phyloP scores from a whole-genome alignment of 1,284 basidiomycete genomes.

The Phellopilus nigrolimitatus region DNA sequence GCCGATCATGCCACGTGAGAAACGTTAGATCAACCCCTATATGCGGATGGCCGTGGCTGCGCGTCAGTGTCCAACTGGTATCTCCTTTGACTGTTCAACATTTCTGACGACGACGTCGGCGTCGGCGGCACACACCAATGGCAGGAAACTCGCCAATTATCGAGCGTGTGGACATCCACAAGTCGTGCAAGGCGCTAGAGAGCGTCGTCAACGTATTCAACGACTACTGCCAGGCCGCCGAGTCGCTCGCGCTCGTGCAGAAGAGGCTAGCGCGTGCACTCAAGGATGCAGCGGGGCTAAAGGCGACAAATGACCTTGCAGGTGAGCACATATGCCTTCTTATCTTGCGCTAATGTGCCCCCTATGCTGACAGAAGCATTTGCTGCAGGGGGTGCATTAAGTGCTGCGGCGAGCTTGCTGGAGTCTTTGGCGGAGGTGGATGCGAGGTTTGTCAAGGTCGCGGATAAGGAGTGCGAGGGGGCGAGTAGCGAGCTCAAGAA shows the following conservation, averaged over 20 bases:
- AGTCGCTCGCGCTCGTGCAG: slow-evolving; percentile 57
- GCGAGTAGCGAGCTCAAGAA: slow-evolving; percentile 69
- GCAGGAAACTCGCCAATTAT: slow-evolving; percentile 24
- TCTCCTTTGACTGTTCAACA: no score
- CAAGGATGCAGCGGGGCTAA: slow-evolving; percentile 56
- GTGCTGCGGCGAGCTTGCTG: slow-evolving; percentile 57
- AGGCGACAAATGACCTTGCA: slow-evolving; percentile 56
- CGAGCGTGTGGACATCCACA: slow-evolving; percentile 69
- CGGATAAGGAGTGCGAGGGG: slow-evolving; percentile 65
- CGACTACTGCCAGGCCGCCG: slow-evolving; percentile 68
- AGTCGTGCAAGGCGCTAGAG: slow-evolving; percentile 72
- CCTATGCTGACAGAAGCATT: not conserved
- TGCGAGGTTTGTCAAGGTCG: slow-evolving; percentile 64
- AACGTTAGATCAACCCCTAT: no score
- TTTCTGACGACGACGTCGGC: slow-evolving; percentile 1
- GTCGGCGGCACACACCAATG: slow-evolving; percentile 1
- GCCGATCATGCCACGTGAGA: no score
- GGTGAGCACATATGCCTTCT: slow-evolving; percentile 37
- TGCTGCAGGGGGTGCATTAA: slow-evolving; percentile 51
- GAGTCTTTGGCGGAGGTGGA: slow-evolving; percentile 67
- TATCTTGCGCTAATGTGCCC: not conserved
- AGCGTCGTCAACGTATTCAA: slow-evolving; percentile 58
- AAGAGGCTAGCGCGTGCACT: slow-evolving; percentile 70
- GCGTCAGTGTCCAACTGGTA: not conserved
- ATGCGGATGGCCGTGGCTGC: not conserved